These are phyloP conservation scores for Phytopythium aichiense DNA, from an alignment of 352 stramenopile genomes.

Conservation along the genomic window DNA sequence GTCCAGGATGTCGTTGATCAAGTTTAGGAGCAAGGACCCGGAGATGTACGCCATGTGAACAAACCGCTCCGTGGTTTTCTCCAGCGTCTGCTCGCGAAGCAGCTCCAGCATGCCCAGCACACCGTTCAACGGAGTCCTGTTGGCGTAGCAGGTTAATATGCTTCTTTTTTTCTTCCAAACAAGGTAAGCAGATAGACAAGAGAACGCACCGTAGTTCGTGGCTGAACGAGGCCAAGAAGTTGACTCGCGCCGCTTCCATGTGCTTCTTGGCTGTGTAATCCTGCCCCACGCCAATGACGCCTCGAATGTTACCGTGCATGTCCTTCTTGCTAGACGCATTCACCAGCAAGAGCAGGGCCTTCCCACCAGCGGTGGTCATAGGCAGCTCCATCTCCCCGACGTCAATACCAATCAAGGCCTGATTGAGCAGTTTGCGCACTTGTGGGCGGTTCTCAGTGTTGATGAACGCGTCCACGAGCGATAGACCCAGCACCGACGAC, in stretches of 20 bases:
- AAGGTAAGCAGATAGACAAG: not conserved
- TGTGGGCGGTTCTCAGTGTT: conserved; percentile 44
- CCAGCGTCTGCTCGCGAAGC: conserved; percentile 53
- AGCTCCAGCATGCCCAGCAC: conserved; percentile 79
- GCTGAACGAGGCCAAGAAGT: conserved; percentile 67
- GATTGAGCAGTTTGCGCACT: conserved; percentile 54
- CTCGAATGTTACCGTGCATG: conserved; percentile 83
- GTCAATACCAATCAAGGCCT: conserved; percentile 63
- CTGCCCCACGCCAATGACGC: conserved; percentile 86
- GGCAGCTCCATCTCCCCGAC: conserved; percentile 68
- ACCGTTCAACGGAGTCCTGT: conserved; percentile 66
- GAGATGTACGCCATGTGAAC: conserved; percentile 74
- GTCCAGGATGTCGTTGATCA: conserved; percentile 87
- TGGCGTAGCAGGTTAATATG: not conserved
- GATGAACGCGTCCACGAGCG: conserved; percentile 62
- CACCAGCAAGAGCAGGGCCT: conserved; percentile 46
- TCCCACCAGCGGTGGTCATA: conserved; percentile 47
- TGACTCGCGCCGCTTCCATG: conserved; percentile 64
- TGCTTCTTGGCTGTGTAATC: conserved; percentile 84
- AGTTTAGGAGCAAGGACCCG: conserved; percentile 55
- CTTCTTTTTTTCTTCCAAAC: not conserved
- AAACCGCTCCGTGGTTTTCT: conserved; percentile 55
- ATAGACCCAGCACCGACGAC: conserved; percentile 44
- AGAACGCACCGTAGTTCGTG: conserved; percentile 36
- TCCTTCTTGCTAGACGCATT: conserved; percentile 80